phyloP scores from a whole-genome alignment of 2,329 filamentous ascomycete genomes.

The Aspergillus ruber region DNA sequence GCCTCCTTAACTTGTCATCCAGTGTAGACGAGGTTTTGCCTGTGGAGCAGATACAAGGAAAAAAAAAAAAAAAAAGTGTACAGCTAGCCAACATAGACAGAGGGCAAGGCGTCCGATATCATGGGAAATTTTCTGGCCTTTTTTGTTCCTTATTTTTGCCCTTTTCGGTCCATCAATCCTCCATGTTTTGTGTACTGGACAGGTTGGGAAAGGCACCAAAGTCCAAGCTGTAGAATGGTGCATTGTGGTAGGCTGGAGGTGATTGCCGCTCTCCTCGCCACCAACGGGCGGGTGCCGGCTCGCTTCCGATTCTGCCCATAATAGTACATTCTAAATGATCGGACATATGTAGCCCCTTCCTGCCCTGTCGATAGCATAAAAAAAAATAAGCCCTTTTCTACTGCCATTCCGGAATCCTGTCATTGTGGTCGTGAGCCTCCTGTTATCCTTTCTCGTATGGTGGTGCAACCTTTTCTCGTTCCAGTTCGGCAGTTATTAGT shows the following conservation, averaged over 20 bases:
- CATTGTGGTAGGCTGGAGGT: constrained; percentile 14
- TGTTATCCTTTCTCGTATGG: background rate
- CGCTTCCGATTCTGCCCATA: background rate
- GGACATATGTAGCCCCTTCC: no score
- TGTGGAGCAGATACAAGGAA: background rate
- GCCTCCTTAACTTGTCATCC: constrained; percentile 7
- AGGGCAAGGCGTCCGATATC: background rate
- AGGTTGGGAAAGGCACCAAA: background rate
- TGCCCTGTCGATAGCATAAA: background rate
- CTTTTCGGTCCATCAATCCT: background rate
- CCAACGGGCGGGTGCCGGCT: constrained; percentile 2
- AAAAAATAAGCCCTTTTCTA: background rate
- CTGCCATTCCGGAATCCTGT: background rate
- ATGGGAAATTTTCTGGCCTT: background rate
- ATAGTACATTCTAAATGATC: background rate
- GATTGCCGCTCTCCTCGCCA: constrained; percentile 7
- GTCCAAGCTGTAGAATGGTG: background rate
- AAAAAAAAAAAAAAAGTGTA: background rate
- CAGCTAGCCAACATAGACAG: background rate
- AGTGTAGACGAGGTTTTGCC: constrained; percentile 1
- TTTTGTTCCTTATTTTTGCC: background rate
- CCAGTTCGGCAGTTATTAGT: background rate
- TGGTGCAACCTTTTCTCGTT: background rate
- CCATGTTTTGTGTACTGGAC: background rate
- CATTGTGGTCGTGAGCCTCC: no score